Evolutionary conservation across 2,329 filamentous ascomycete genomes (phyloP).

Genomic region (Phialophora expanda): DNA sequence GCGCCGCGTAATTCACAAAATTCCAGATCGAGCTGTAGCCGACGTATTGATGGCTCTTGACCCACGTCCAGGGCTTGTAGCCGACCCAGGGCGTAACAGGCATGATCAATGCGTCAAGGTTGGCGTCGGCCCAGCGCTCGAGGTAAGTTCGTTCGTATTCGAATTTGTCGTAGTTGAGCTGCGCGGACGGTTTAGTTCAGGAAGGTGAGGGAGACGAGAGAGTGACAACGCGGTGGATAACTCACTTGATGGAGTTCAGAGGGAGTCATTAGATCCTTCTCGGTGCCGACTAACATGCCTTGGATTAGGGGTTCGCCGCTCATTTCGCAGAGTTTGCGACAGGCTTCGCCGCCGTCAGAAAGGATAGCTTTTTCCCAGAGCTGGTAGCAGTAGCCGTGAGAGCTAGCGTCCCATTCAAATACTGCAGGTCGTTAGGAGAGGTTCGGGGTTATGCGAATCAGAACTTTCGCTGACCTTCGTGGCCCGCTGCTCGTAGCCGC

Average conservation of each 20-base stretch:
- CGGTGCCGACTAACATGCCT: constrained; percentile 46
- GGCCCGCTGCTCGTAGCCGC: constrained; percentile 61
- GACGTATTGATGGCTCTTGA: constrained; percentile 44
- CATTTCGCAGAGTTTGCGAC: constrained; percentile 39
- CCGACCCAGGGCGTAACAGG: constrained; percentile 43
- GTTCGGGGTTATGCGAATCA: neutral
- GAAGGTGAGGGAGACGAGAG: too few species aligned
- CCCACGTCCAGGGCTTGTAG: constrained; percentile 44
- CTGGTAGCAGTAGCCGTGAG: constrained; percentile 41
- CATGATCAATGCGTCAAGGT: constrained; percentile 45
- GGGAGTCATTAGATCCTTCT: constrained; percentile 37
- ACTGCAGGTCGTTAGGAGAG: constrained; percentile 45
- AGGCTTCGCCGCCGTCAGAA: constrained; percentile 44
- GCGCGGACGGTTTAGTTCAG: too few species aligned
- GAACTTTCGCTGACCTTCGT: neutral
- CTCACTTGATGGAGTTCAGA: constrained; percentile 13
- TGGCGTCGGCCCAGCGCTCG: constrained; percentile 42
- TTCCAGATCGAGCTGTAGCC: constrained; percentile 46
- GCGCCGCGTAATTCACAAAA: constrained; percentile 43
- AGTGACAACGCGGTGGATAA: too few species aligned
- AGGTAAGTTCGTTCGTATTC: constrained; percentile 42
- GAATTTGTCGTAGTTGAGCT: constrained; percentile 42
- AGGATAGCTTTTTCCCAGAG: constrained; percentile 44
- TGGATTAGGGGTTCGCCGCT: constrained; percentile 43
- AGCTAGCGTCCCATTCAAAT: constrained; percentile 42